Conservation (phyloP, 352 stramenopile species). For the Globisporangium nagaii region DNA sequence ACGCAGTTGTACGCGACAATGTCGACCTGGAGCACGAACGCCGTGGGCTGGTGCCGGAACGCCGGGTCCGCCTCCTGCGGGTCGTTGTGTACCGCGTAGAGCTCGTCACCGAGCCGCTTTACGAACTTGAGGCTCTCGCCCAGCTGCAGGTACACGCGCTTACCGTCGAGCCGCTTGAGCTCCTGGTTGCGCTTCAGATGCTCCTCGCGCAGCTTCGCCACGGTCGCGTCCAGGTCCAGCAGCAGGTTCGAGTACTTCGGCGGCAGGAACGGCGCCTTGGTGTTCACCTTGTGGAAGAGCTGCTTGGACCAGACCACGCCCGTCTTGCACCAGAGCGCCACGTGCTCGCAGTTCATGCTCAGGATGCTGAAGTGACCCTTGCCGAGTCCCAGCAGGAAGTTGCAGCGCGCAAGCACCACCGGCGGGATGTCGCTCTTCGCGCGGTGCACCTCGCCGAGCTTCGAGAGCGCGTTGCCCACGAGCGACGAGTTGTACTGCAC, state of each 20-base stretch:
- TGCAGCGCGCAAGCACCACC: slow-evolving; percentile 65
- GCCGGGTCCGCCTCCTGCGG: slow-evolving; percentile 51
- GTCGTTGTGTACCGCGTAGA: slow-evolving; percentile 58
- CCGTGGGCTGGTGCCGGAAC: slow-evolving; percentile 52
- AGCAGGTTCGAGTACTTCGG: slow-evolving; percentile 26
- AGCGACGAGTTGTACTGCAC: slow-evolving; percentile 78
- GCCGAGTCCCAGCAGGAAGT: slow-evolving; percentile 56
- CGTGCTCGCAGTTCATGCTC: slow-evolving; percentile 71
- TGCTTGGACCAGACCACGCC: slow-evolving; percentile 75
- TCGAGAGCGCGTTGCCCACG: slow-evolving; percentile 45
- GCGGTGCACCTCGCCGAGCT: slow-evolving; percentile 58
- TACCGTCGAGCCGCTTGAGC: slow-evolving; percentile 27
- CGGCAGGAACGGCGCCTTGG: slow-evolving; percentile 43
- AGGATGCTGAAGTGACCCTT: slow-evolving; percentile 71
- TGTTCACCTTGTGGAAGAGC: slow-evolving; percentile 42
- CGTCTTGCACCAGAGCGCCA: slow-evolving; percentile 73
- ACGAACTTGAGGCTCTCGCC: slow-evolving; percentile 31
- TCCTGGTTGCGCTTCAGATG: slow-evolving; percentile 23
- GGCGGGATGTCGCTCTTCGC: slow-evolving; percentile 53
- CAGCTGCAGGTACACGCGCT: slow-evolving; percentile 50
- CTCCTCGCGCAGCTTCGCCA: slow-evolving; percentile 27
- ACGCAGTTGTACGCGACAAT: slow-evolving; percentile 53
- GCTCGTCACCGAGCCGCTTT: slow-evolving; percentile 41
- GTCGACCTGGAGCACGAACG: slow-evolving; percentile 34
- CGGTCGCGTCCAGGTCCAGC: slow-evolving; percentile 23